Conservation (phyloP, 225 moss, liverwort and hornwort species). For the Lunularia cruciata region DNA sequence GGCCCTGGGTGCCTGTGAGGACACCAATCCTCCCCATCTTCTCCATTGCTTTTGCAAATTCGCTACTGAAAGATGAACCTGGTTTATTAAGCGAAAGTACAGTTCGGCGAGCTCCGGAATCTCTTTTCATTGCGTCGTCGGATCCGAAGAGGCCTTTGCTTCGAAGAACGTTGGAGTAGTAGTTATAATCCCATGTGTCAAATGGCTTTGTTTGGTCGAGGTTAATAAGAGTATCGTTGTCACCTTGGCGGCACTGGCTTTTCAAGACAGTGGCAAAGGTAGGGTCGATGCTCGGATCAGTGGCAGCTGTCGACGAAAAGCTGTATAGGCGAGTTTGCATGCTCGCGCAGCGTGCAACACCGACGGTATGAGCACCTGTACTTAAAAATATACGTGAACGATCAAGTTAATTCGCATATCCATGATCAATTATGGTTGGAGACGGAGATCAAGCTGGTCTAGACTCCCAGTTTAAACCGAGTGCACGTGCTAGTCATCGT, state of each 20-base stretch:
- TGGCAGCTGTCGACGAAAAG: conserved; percentile 9
- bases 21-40: conserved; percentile 16
- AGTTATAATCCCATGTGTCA: conserved; percentile 22
- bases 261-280: conserved; percentile 11
- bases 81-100: not conserved
- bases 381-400: not conserved
- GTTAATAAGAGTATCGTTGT: conserved; percentile 7
- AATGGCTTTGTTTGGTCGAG: conserved; percentile 4
- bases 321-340: conserved; percentile 36
- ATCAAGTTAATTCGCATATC: not conserved
- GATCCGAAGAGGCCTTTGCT: conserved; percentile 17
- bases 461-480: too few species aligned
- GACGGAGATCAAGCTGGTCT: too few species aligned
- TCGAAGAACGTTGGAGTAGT: not conserved
- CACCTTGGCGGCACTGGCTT: not conserved
- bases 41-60: conserved; percentile 18
- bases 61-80: not conserved
- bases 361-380: conserved; percentile 56
- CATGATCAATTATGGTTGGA: not conserved
- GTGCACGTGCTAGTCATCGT: too few species aligned
- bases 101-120: not conserved
- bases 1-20: conserved; percentile 1
- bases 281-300: conserved; percentile 24
- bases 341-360: conserved; percentile 23
- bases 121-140: conserved; percentile 23